These are phyloP conservation scores for Zygosaccharomyces sapae DNA, from an alignment of 1,139 yeast species.

Conservation along the genomic window DNA sequence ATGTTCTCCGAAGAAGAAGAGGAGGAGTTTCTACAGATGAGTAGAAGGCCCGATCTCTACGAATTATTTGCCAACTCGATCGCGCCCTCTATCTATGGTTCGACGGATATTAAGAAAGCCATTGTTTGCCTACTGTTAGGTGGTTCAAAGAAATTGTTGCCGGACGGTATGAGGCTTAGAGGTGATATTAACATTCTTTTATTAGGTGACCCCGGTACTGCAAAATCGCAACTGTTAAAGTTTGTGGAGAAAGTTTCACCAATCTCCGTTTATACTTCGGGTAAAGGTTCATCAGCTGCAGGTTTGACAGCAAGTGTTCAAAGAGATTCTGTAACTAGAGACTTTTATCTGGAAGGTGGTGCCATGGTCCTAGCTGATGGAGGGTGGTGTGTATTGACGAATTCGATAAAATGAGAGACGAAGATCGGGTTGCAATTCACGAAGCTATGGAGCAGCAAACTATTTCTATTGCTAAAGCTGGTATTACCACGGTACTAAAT, in stretches of 20 bases:
- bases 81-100: constrained; percentile 96
- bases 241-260: constrained; percentile 95
- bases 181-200: constrained; percentile 94
- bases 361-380: constrained; percentile 99
- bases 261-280: constrained; percentile 92
- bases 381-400: constrained; percentile 99
- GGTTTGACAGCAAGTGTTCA: constrained; percentile 98
- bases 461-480: constrained; percentile 98
- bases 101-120: constrained; percentile 86
- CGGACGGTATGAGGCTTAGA: constrained; percentile 94
- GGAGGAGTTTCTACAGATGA: constrained; percentile 76
- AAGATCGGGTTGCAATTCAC: constrained; percentile 97
- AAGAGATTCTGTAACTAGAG: constrained; percentile 81
- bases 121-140: constrained; percentile 90
- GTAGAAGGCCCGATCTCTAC: constrained; percentile 79
- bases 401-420: constrained; percentile 98
- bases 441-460: constrained; percentile 99
- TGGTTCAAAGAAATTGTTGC: constrained; percentile 85
- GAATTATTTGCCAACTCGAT: constrained; percentile 82
- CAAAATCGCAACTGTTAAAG: constrained; percentile 90
- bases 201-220: constrained; percentile 98
- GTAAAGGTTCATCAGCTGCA: constrained; percentile 99
- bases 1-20: constrained; percentile 85
- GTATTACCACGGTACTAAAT: constrained; percentile 91
- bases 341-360: constrained; percentile 96